Conservation (phyloP, 441 rosid genomes). For the Populus tomentosa region DNA sequence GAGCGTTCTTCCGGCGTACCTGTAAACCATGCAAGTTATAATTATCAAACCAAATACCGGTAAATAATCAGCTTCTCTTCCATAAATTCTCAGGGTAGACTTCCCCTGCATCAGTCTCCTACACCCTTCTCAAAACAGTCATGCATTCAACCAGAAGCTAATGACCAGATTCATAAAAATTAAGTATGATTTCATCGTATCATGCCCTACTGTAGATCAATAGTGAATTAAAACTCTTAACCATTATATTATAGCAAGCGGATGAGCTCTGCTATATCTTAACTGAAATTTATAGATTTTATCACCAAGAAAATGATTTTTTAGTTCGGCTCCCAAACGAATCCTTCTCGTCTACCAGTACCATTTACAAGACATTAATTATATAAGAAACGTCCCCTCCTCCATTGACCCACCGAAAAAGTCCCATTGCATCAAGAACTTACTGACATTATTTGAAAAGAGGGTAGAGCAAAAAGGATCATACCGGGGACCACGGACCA, state of each 20-base stretch:
- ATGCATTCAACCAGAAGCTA: background rate
- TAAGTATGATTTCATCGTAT: background rate
- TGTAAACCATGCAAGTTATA: slow-evolving; percentile 28
- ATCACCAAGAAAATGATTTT: background rate
- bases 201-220: background rate
- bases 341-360: background rate
- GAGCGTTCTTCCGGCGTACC: slow-evolving; percentile 73
- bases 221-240: background rate
- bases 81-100: background rate
- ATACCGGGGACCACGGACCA: slow-evolving; percentile 96
- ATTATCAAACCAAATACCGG: background rate
- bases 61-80: background rate
- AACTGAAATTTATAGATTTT: background rate
- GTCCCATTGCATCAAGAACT: background rate
- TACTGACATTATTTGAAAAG: background rate
- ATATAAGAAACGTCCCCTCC: background rate
- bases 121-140: background rate
- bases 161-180: background rate
- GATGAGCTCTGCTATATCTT: background rate
- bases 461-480: slow-evolving; percentile 20
- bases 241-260: background rate
- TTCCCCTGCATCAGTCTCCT: background rate
- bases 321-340: too few species aligned
- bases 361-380: background rate
- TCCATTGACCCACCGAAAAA: background rate